These are phyloP conservation scores for Pythium utonaiense DNA, from an alignment of 352 stramenopile genomes.

Conservation along the genomic window DNA sequence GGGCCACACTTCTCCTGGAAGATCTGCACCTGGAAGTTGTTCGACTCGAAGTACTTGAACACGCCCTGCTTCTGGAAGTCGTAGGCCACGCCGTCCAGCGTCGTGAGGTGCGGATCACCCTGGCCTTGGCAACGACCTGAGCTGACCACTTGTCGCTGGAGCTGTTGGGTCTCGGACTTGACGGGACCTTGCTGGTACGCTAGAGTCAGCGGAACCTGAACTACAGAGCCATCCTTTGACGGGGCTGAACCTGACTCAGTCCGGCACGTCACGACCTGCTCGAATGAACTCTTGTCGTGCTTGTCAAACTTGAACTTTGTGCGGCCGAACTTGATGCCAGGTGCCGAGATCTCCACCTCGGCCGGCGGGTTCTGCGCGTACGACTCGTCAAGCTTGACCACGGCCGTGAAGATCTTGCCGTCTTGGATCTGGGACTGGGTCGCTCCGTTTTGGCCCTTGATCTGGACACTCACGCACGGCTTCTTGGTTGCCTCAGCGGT, in stretches of 20 bases:
- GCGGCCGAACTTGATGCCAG: background rate
- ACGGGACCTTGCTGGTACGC: background rate
- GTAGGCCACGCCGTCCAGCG: slow-evolving; percentile 24
- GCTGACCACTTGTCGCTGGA: slow-evolving; percentile 19
- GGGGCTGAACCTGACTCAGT: background rate
- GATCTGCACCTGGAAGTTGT: slow-evolving; percentile 23
- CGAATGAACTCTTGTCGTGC: slow-evolving; percentile 1
- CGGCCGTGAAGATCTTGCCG: background rate
- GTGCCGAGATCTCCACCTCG: slow-evolving; percentile 4
- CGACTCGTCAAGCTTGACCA: background rate
- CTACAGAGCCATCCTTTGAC: background rate
- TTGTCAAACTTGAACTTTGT: slow-evolving; percentile 6
- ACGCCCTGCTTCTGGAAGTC: slow-evolving; percentile 26
- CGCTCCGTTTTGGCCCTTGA: background rate
- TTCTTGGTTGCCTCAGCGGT: background rate
- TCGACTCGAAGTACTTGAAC: slow-evolving; percentile 21
- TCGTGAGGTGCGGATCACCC: slow-evolving; percentile 30
- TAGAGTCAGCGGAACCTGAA: slow-evolving; percentile 1
- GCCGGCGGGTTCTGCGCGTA: background rate
- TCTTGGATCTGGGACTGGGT: slow-evolving; percentile 5
- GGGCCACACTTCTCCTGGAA: slow-evolving; percentile 29
- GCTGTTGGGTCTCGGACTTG: background rate
- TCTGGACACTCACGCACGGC: background rate
- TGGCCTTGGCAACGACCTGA: slow-evolving; percentile 11
- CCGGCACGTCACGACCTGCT: slow-evolving; percentile 12